Percentiles rank a stretch among this genome's conserved stretches.
Evolutionary conservation across 495 filamentous ascomycete species (phyloP).

Genomic region (Trichoderma asperelloides): DNA sequence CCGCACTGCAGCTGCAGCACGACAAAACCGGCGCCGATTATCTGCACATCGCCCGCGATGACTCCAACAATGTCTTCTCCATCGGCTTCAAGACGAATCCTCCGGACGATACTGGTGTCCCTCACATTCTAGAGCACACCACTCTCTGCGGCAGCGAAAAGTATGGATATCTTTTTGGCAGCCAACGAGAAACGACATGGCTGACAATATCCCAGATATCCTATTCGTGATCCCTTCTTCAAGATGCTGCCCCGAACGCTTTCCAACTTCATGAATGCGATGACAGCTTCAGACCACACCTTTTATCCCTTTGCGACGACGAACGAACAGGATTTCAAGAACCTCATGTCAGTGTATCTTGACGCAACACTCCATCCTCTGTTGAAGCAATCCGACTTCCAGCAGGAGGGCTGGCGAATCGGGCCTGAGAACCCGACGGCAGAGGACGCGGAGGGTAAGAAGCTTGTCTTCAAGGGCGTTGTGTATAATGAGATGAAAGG

Average conservation of each 20-base stretch:
- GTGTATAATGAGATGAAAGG: slow-evolving; percentile 99
- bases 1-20: slow-evolving; percentile 80
- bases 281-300: slow-evolving; percentile 94
- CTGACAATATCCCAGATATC: slow-evolving; percentile 53
- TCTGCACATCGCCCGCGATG: slow-evolving; percentile 85
- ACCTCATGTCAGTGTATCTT: slow-evolving; percentile 92
- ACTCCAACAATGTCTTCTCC: slow-evolving; percentile 98
- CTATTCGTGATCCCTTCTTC: slow-evolving; percentile 96
- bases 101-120: slow-evolving; percentile 89
- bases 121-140: slow-evolving; percentile 95
- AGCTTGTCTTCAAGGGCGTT: slow-evolving; percentile 92
- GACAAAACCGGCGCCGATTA: slow-evolving; percentile 93
- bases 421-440: slow-evolving; percentile 79
- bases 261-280: slow-evolving; percentile 99
- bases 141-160: slow-evolving; percentile 96
- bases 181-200: slow-evolving; percentile 15
- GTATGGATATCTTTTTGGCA: slow-evolving; percentile 38
- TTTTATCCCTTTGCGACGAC: slow-evolving; percentile 97
- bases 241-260: slow-evolving; percentile 98
- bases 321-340: slow-evolving; percentile 90
- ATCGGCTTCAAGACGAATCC: slow-evolving; percentile 99
- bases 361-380: slow-evolving; percentile 88
- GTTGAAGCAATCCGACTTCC: slow-evolving; percentile 82
- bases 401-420: slow-evolving; percentile 92
- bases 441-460: slow-evolving; percentile 34